phyloP scores from a whole-genome alignment of 257 asterid species.

The Cynanchum wilfordii region DNA sequence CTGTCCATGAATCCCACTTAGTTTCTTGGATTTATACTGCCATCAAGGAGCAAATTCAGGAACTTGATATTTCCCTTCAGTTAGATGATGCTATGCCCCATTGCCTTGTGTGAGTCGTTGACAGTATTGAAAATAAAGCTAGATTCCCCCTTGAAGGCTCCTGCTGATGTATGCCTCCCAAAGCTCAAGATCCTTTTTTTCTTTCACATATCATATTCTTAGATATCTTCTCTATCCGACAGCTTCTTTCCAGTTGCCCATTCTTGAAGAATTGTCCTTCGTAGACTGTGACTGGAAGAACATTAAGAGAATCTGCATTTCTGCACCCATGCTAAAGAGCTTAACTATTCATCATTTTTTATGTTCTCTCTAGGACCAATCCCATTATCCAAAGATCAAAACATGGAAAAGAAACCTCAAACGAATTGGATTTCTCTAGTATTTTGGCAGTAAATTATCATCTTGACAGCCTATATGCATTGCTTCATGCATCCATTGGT shows the following conservation, averaged over 20 bases:
- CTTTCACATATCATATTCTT: not conserved
- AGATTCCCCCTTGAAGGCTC: conserved; percentile 1
- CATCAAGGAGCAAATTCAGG: not conserved
- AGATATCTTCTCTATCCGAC: not conserved
- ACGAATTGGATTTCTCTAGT: not conserved
- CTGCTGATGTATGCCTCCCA: conserved; percentile 5
- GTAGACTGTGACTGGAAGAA: conserved; percentile 3
- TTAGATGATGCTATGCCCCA: conserved; percentile 7
- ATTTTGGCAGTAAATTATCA: not conserved
- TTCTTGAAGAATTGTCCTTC: conserved; percentile 2
- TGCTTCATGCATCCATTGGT: conserved; percentile 3
- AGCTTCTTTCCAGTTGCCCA: not conserved
- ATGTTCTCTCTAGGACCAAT: conserved; percentile 1
- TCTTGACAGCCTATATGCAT: not conserved
- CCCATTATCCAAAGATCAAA: conserved; percentile 4
- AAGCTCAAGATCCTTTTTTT: not conserved
- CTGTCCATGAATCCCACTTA: not conserved
- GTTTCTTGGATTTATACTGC: not conserved
- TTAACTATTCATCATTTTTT: not conserved
- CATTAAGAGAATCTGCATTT: not conserved
- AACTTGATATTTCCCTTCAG: conserved; percentile 6
- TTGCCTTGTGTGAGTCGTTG: not conserved
- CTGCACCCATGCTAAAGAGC: not conserved
- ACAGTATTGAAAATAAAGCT: not conserved
- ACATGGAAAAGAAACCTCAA: not conserved